A percentile compares a stretch with the other conserved stretches of the same genome.
These are phyloP conservation scores for Candida nonsorbophila DNA, from an alignment of 805 yeast species.

Conservation along the genomic window DNA sequence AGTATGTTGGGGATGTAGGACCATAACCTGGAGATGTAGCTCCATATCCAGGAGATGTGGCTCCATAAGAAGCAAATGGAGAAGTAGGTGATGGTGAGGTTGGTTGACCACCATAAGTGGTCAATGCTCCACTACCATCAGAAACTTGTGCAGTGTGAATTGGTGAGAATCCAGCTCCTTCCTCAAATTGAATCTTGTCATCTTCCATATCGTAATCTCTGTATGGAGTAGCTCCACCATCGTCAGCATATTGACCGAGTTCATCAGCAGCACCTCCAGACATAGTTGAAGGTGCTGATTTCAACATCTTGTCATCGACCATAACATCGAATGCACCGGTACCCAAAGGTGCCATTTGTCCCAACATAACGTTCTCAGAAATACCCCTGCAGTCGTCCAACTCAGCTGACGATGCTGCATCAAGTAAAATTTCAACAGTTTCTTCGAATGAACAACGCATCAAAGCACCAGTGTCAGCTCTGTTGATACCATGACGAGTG, in stretches of 20 bases:
- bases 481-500: conserved; percentile 98
- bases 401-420: conserved; percentile 98
- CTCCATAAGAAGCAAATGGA: conserved; percentile 51
- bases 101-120: conserved; percentile 77
- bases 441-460: conserved; percentile 99
- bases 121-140: conserved; percentile 75
- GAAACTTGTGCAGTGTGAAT: conserved; percentile 81
- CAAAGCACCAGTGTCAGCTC: conserved; percentile 97
- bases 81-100: conserved; percentile 48
- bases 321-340: conserved; percentile 96
- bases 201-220: conserved; percentile 60
- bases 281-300: conserved; percentile 46
- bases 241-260: conserved; percentile 22
- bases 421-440: conserved; percentile 94
- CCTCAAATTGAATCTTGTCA: conserved; percentile 57
- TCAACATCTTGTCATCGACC: conserved; percentile 85
- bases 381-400: conserved; percentile 98
- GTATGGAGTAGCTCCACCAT: conserved; percentile 90
- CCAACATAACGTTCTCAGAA: conserved; percentile 94
- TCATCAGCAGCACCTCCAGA: conserved; percentile 15
- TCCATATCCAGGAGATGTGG: conserved; percentile 47
- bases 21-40: conserved; percentile 74
- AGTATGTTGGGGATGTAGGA: conserved; percentile 53
- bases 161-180: conserved; percentile 88
- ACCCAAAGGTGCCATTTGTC: conserved; percentile 98